Evolutionary conservation across 164 flowering plant genomes (phyloP).

Genomic region (Protea cynaroides): DNA sequence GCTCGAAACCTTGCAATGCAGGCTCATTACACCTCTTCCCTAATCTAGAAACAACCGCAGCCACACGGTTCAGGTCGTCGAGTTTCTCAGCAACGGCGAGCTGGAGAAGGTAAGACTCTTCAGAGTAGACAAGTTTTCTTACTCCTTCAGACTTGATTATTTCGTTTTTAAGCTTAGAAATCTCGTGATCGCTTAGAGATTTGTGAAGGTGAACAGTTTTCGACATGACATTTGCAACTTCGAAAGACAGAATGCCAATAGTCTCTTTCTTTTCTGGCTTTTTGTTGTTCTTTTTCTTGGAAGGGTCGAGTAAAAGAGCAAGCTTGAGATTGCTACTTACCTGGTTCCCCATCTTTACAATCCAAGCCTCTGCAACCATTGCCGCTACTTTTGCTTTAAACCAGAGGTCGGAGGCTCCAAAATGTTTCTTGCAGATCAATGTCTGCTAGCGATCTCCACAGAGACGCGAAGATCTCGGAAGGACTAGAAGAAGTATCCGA

Average conservation of each 20-base stretch:
- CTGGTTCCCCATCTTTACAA: slow-evolving; percentile 77
- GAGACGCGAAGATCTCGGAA: neutral
- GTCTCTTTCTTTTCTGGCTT: slow-evolving; percentile 24
- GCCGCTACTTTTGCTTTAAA: slow-evolving; percentile 17
- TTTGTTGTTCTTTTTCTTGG: slow-evolving; percentile 38
- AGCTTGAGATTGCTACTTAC: slow-evolving; percentile 81
- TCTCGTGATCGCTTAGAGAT: slow-evolving; percentile 57
- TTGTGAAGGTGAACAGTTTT: slow-evolving; percentile 71
- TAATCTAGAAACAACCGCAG: slow-evolving; percentile 69
- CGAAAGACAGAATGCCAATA: slow-evolving; percentile 92
- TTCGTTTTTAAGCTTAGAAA: slow-evolving; percentile 49
- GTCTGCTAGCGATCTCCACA: neutral
- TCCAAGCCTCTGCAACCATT: slow-evolving; percentile 94
- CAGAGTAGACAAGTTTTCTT: slow-evolving; percentile 45
- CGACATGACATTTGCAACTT: slow-evolving; percentile 87
- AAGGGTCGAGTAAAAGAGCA: slow-evolving; percentile 47
- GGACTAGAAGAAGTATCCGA: neutral
- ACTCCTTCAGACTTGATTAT: slow-evolving; percentile 69
- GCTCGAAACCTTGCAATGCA: slow-evolving; percentile 86
- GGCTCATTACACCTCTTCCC: slow-evolving; percentile 83
- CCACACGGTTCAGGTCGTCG: slow-evolving; percentile 69
- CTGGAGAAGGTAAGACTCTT: slow-evolving; percentile 53
- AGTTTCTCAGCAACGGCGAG: slow-evolving; percentile 73
- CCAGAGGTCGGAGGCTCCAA: neutral
- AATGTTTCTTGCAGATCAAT: neutral